Base-by-base conservation (phyloP, 495 filamentous ascomycete genomes). In the Letharia columbiana region DNA sequence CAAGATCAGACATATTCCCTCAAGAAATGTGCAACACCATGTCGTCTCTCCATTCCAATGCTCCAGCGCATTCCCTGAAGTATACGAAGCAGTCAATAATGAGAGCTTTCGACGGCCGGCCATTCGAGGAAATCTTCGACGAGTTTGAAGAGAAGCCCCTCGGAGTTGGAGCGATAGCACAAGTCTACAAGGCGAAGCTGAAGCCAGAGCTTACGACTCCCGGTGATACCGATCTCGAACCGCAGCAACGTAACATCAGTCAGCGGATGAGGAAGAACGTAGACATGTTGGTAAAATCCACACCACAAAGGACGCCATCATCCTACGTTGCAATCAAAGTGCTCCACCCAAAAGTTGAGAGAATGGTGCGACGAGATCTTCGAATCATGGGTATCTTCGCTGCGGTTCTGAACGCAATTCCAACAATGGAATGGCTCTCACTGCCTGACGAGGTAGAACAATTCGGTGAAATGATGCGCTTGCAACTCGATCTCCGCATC, bases 401-500 rank as follows among this genome's bases (percentile, higher is more conserved):
- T 49, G 79, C 86, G 0, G 70, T 90, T 31, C 84, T 98, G 64
- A 95, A 98, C 74, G 79, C 82, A 10, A 89, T 98, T 60, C 95
- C 95, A 4, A 97, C 93, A 0, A 92, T 99, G 74, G 89, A 99
- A 72, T 99, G 95, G 95, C 80, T 99, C 23, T 96, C 93, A 3
- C 85, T 99, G 44, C 95, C 95, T 1, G 92, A 96, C 70, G 95
- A 99, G 74, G 95, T 96, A 37, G 73, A 79, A 28, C 92, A 96
- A 73, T 99, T 99, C 70, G 93, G 91, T 15, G 88, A 93, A 72
- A 99, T 99, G 95, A 99, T 99, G 95, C 87, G 88, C 70, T 79
- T 98, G 28, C 95, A 99, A 67, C 80, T 99, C 18, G 95, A 99
- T 77, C 80, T 99, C 20, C 88, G 95, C 45, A 99, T 99, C 64